Evolutionary conservation across 768 basidiomycete species (phyloP).

Genomic region (Kwoniella newhampshirensis): DNA sequence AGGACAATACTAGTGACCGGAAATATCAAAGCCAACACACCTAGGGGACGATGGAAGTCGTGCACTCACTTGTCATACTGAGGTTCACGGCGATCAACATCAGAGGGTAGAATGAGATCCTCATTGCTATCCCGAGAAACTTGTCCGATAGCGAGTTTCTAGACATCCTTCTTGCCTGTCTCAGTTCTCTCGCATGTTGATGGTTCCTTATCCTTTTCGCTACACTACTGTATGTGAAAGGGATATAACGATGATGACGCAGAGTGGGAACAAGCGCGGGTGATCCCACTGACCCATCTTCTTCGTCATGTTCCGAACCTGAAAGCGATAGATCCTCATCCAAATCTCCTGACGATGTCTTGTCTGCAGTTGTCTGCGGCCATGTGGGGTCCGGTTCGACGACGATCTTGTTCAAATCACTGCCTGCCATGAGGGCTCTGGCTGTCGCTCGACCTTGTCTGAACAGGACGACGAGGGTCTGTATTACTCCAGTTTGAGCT

Average conservation of each 20-base stretch:
- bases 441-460: constrained; percentile 19
- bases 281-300: neutral
- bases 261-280: too few relatives aligned
- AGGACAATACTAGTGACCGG: neutral
- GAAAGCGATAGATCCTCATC: neutral
- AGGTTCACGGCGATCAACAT: constrained; percentile 28
- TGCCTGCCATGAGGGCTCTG: constrained; percentile 9
- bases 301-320: neutral
- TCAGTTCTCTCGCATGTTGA: constrained; percentile 3
- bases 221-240: too few relatives aligned
- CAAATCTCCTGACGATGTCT: too few relatives aligned
- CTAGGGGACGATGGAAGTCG: neutral
- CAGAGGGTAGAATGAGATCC: constrained; percentile 35
- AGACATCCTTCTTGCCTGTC: neutral
- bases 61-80: constrained; percentile 31
- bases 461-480: constrained; percentile 15
- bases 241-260: too few relatives aligned
- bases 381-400: neutral
- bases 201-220: constrained; percentile 5
- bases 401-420: neutral
- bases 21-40: neutral
- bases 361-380: too few relatives aligned
- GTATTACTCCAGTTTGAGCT: neutral
- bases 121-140: constrained; percentile 32
- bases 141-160: constrained; percentile 21